Percentiles rank a stretch among this genome's conserved stretches.
Evolutionary conservation across 768 basidiomycete genomes (phyloP).

Genomic region (Daedaleopsis sinensis): DNA sequence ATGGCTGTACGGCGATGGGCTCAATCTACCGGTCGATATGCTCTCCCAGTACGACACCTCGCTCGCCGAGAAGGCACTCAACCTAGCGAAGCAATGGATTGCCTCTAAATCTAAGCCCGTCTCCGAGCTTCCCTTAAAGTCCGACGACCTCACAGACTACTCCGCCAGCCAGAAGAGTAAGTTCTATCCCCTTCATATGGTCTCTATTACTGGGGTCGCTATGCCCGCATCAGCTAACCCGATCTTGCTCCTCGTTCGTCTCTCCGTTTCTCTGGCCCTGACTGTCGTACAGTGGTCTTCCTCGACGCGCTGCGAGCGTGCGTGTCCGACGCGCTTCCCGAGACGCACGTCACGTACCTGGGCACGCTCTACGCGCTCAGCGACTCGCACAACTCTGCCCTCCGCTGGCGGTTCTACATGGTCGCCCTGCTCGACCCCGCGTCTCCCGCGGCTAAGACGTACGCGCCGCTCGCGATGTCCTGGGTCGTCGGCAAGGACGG

Average conservation of each 20-base stretch:
- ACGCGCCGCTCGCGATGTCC: conserved; percentile 54
- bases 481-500: conserved; percentile 71
- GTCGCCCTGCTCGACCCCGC: conserved; percentile 58
- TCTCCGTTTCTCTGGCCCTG: no score
- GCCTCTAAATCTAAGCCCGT: conserved; percentile 51
- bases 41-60: conserved; percentile 63
- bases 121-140: conserved; percentile 54
- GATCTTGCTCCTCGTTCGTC: neutral
- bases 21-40: conserved; percentile 70
- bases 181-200: conserved; percentile 19
- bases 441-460: conserved; percentile 48
- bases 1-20: conserved; percentile 84
- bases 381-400: conserved; percentile 70
- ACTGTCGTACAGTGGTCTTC: conserved; percentile 66
- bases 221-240: no score
- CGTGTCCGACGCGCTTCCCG: conserved; percentile 60
- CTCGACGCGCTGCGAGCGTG: conserved; percentile 74
- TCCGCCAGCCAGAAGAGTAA: conserved; percentile 78
- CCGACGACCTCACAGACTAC: conserved; percentile 62
- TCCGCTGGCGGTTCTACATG: conserved; percentile 78
- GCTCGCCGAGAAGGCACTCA: conserved; percentile 69
- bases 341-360: conserved; percentile 59
- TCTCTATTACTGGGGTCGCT: no score
- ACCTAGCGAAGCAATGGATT: conserved; percentile 77
- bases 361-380: conserved; percentile 53